phyloP scores from a whole-genome alignment of 805 yeast species.

The Candida oleophila region DNA sequence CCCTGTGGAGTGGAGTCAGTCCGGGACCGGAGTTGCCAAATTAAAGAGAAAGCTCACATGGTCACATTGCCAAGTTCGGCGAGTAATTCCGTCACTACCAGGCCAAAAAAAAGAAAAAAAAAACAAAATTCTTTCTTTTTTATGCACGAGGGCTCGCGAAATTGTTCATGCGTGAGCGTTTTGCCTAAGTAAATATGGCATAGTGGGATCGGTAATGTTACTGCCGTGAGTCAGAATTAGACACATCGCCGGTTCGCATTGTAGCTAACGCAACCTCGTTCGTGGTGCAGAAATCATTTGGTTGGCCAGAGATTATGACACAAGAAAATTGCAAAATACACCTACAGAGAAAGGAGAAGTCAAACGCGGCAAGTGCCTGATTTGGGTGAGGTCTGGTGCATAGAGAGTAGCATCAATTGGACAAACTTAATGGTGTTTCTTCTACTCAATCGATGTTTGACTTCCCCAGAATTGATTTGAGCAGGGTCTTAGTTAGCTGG shows the following conservation, averaged over 20 bases:
- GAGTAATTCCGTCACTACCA: too few species aligned
- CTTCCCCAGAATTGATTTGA: not conserved
- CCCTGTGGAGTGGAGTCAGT: not conserved
- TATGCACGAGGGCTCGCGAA: not conserved
- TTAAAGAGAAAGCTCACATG: too few species aligned
- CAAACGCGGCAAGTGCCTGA: not conserved
- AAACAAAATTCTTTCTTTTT: too few species aligned
- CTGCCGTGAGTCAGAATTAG: not conserved
- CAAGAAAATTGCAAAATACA: too few species aligned
- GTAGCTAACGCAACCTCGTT: not conserved
- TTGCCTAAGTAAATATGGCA: not conserved
- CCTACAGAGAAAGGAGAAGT: not conserved
- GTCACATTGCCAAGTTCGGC: too few species aligned
- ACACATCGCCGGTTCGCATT: not conserved
- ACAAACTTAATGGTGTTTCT: too few species aligned
- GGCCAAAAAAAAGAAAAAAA: too few species aligned
- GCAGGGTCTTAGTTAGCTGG: not conserved
- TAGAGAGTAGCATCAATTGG: too few species aligned
- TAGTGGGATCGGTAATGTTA: not conserved
- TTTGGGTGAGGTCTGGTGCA: not conserved
- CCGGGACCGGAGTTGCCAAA: not conserved
- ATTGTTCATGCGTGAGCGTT: not conserved
- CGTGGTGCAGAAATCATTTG: not conserved
- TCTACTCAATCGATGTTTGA: not conserved
- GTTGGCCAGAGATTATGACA: slow-evolving; percentile 4